These are phyloP conservation scores for Pleurozium schreberi DNA, from an alignment of 225 moss, liverwort and hornwort species.

Conservation along the genomic window DNA sequence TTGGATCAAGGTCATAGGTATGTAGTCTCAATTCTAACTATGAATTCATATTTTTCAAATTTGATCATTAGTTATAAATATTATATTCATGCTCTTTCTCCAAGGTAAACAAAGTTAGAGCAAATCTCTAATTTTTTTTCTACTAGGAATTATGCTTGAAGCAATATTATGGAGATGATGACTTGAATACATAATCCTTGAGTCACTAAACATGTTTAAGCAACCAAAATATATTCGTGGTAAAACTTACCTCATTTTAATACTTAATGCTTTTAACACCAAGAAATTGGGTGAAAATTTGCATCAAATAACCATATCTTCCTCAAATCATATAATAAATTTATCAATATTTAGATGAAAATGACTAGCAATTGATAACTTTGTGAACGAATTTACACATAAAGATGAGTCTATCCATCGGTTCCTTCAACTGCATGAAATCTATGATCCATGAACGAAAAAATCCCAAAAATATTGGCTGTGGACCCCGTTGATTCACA, in stretches of 20 bases:
- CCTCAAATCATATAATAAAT: neutral
- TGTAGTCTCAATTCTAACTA: too few species aligned
- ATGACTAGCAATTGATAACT: neutral
- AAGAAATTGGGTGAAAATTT: neutral
- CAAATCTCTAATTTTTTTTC: neutral
- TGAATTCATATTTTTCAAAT: neutral
- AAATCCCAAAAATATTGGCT: neutral
- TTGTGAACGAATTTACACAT: neutral
- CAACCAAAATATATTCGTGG: neutral
- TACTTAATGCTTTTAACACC: fast-evolving
- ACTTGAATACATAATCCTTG: too few species aligned
- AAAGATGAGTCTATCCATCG: too few species aligned
- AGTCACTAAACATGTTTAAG: neutral
- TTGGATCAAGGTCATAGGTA: fast-evolving
- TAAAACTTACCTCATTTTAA: neutral
- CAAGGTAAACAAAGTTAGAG: fast-evolving
- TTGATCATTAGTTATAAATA: neutral
- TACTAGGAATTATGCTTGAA: neutral
- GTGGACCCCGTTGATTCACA: neutral
- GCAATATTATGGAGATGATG: too few species aligned
- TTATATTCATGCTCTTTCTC: neutral
- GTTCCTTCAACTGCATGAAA: neutral
- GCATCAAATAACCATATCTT: neutral
- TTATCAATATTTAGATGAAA: neutral
- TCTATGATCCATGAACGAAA: neutral